Evolutionary conservation across 257 asterid genomes (phyloP), one percentile per base, ranked within the genome.

Genomic region (Solanum sitiens): DNA sequence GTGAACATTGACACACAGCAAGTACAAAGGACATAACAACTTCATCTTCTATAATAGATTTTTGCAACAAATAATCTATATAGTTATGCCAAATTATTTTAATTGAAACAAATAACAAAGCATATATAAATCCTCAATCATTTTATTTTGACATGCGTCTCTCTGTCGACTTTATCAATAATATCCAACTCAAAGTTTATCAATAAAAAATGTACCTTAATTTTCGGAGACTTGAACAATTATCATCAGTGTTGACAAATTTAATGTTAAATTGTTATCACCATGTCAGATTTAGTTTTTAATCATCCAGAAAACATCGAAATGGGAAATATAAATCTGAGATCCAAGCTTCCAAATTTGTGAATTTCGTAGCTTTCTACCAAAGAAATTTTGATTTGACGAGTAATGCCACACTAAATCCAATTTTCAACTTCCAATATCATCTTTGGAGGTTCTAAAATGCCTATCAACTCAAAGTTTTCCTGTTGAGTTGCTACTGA

Each of bases 21-120:
- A 45, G 98, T 88, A 75, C 83, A 40, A 21, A 39, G 7, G 53
- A 40, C 83, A 40, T 40, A 75, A 12, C 35, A 39, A 3, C 20
- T 75, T 75, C 83, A 75, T 40, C 59, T 74, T 23, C 35, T 75
- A 71, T 71, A 71, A 16, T 71, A 75, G 83, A 40, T 25, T 75
- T 39, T 75, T 39, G 56, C 83, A 13, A 40, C 59, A 75, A 5
- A 75, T 35, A 39, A 74, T 75, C 83, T 44, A 76, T 27, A 23
- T 40, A 40, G 59, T n/a, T 23, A 59, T 75, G 8, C 33, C 20
- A 39, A 75, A 75, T 40, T 39, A 39, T 39, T 75, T 39, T 75
- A 10, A 23, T 75, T 23, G 83, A 75, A 75, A 50, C 11, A 44
- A 75, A 39, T 6, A 39, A 11, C 39, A 21, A 20, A 74, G 30